Base-by-base conservation (phyloP, 495 filamentous ascomycete species). In the Aspergillus mulundensis region DNA sequence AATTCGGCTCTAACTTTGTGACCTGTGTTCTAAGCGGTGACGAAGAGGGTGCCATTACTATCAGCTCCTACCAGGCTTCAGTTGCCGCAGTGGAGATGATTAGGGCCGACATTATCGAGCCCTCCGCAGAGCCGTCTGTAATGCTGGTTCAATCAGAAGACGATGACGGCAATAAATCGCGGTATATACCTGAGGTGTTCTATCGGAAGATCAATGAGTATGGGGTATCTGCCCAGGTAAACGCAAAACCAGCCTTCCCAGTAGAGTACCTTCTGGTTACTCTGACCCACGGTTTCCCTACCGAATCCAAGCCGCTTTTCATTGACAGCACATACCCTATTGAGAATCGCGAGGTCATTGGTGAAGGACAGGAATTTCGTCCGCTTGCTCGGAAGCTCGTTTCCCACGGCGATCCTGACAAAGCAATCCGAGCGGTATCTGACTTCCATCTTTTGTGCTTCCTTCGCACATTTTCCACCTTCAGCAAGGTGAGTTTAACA, bases 101-200 rank as follows among this genome's bases (percentile, higher is more conserved):
- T 7, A 79, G 89, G 58, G 93, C 94, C 15, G 89, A 97, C 62
- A 95, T 99, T 60, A 80, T 97, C 53, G 94, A 99, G 62, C 90
- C 94, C 3, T 97, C 88, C 5, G 91, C 94, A 18, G 94, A 97
- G 54, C 94, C 94, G 3, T 81, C 78, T 7, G 86, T 93, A 43
- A 97, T 99, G 94, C 82, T 99, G 34, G 93, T 99, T 12, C 90
- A 90, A 54, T 87, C 87, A 24, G 94, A 96, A 66, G 90, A 96
- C 34, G 87, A 92, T 50, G 75, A 72, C 24, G 74, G 71, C n/a
- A 88, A 81, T 70, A 84, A 81, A 53, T 86, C 86, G 23, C 81
- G 91, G 45, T 99, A 99, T 65, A 95, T 97, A 40, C 94, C 95
- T 2, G 94, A 99, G 60, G 94, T 99, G 15, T 97, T 97, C 74